Percentiles rank a stretch among this genome's conserved stretches.
Evolutionary conservation across 2,329 filamentous ascomycete species (phyloP).

Genomic region (Madurella fahalii): DNA sequence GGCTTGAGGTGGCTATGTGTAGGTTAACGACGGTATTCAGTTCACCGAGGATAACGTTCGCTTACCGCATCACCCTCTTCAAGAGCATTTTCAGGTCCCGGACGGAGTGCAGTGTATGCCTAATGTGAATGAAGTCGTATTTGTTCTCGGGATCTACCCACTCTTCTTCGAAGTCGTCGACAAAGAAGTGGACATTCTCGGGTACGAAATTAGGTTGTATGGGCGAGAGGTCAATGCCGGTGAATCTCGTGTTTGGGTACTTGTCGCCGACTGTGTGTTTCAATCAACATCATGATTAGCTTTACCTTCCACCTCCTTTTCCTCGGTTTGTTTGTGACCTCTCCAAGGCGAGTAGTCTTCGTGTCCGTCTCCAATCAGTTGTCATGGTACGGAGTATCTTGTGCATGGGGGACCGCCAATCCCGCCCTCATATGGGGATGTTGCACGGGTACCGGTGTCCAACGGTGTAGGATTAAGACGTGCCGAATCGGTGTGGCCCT

Average conservation of each 20-base stretch:
- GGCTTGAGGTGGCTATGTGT: conserved; percentile 45
- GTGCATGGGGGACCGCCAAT: too few species aligned
- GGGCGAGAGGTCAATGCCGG: conserved; percentile 49
- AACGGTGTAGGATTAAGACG: too few species aligned
- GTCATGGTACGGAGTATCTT: too few species aligned
- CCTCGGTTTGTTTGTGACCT: too few species aligned
- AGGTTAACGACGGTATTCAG: not conserved
- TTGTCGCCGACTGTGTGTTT: conserved; percentile 41
- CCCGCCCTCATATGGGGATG: too few species aligned
- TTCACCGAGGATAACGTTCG: conserved; percentile 31
- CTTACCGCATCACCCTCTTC: conserved; percentile 41
- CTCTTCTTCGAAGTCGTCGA: conserved; percentile 51
- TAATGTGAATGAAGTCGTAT: conserved; percentile 49
- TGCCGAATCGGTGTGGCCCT: too few species aligned
- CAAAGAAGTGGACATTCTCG: conserved; percentile 47
- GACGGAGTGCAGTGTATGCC: conserved; percentile 44
- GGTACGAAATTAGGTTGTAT: conserved; percentile 51
- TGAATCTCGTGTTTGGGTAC: conserved; percentile 42
- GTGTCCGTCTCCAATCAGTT: too few species aligned
- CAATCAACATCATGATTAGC: conserved; percentile 5
- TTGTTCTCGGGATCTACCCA: conserved; percentile 44
- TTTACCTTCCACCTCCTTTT: not conserved
- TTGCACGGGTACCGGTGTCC: too few species aligned
- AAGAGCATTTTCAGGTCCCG: conserved; percentile 39
- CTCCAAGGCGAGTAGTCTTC: too few species aligned